Base-by-base conservation (phyloP, 805 yeast genomes). In the Gaillardinia entomophila region DNA sequence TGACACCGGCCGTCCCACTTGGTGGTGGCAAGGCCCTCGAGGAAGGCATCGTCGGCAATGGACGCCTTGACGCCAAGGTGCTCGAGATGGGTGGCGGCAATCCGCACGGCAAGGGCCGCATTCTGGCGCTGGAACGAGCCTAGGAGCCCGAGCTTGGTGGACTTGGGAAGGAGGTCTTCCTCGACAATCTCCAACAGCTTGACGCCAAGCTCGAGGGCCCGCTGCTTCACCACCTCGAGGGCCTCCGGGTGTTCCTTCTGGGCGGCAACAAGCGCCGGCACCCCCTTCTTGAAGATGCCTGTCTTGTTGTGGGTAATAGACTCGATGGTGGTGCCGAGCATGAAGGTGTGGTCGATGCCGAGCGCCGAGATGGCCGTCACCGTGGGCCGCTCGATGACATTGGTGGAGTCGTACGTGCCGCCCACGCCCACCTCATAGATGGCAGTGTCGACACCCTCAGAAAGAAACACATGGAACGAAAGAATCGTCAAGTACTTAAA, bases 381-480 rank as follows among this genome's bases (percentile, higher is more conserved):
- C 0, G 84, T 73, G 13, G 98, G 97, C 27, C 68, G 62, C 27
- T 70, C 77, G 30, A 92, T 75, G 2, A 92, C 73, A 53, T 92
- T 92, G 10, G 99, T 92, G n/a, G 96, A 86, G 57, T 92, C 99
- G 49, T 78, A 87, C 52, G 85, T 94, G 5, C 99, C 99, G 18
- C 99, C 99, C 30, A 92, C 95, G 15, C 99, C 99, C 19, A 94
- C 99, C 56, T 92, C 99, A 51, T 85, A 88, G 24, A 92, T 81
- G 10, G 97, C 97, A 23, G 96, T 75, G 51, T 88, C 84, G n/a
- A 92, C 89, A 2, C 84, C 82, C 58, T 92, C 98, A 34, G 75
- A 71, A 60, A 86, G 55, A 47, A 94, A 94, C 1, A 87, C 82
- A 54, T 94, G 96, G 65, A 88, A 92, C 3, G 97, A 86, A 38